Percentiles rank a stretch among this genome's conserved stretches.
Evolutionary conservation across 495 filamentous ascomycete genomes (phyloP).

Genomic region (Podospora bellae-mahoneyi): DNA sequence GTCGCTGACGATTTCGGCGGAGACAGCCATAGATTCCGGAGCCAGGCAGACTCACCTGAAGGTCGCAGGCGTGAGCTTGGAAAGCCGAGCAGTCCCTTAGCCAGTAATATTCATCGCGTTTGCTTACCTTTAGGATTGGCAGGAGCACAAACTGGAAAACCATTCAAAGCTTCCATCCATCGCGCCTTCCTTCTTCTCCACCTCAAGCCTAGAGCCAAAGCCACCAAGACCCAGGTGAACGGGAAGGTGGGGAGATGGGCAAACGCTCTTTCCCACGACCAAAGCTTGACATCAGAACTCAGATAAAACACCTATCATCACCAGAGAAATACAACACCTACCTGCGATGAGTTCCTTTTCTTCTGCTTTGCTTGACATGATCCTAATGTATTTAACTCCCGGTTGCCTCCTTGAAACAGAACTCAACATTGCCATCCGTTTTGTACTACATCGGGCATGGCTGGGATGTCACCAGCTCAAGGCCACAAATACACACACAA

Average conservation of each 20-base stretch:
- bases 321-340: too few relatives aligned
- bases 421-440: neutral
- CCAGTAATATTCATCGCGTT: neutral
- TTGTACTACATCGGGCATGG: neutral
- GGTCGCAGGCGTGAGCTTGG: neutral
- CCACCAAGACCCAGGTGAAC: neutral
- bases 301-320: neutral
- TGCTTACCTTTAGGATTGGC: neutral
- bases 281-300: neutral
- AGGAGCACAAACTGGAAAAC: neutral
- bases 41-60: neutral
- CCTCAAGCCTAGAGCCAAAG: neutral
- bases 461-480: neutral
- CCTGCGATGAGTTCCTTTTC: neutral
- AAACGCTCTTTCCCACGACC: neutral
- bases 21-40: neutral
- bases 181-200: neutral
- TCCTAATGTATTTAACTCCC: too few relatives aligned
- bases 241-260: neutral
- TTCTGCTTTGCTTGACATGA: neutral
- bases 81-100: neutral
- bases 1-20: neutral
- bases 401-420: neutral
- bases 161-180: neutral
- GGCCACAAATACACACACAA: neutral